phyloP scores from a whole-genome alignment of 257 asterid species.

The Solanum microdontum region DNA sequence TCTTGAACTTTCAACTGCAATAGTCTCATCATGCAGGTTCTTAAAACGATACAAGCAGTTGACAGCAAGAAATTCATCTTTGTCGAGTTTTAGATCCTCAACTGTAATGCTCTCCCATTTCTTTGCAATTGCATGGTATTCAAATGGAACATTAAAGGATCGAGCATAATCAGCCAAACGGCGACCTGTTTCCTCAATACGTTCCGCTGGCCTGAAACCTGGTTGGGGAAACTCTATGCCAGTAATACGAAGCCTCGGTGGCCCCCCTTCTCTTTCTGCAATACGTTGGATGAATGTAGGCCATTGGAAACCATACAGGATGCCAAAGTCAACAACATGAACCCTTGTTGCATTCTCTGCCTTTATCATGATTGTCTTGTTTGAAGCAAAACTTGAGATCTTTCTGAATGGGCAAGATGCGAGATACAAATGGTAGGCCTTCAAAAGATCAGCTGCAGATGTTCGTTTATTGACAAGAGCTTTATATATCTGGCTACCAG shows the following conservation, averaged over 20 bases:
- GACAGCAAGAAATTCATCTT: slow-evolving; percentile 50
- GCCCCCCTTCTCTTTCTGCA: slow-evolving; percentile 42
- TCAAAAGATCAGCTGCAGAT: slow-evolving; percentile 37
- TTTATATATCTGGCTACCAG: slow-evolving; percentile 41
- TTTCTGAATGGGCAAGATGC: slow-evolving; percentile 45
- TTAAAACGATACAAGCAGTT: slow-evolving; percentile 37
- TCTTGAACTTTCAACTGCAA: slow-evolving; percentile 39
- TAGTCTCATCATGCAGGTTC: slow-evolving; percentile 61
- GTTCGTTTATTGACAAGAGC: slow-evolving; percentile 26
- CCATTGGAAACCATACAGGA: slow-evolving; percentile 63
- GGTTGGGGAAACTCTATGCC: slow-evolving; percentile 71
- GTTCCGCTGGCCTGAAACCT: slow-evolving; percentile 61
- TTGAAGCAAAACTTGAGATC: slow-evolving; percentile 28
- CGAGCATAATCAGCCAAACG: slow-evolving; percentile 46
- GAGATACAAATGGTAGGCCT: slow-evolving; percentile 48
- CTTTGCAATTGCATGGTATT: slow-evolving; percentile 53
- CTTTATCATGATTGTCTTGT: slow-evolving; percentile 27
- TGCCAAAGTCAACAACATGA: slow-evolving; percentile 61
- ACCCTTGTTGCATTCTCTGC: slow-evolving; percentile 19
- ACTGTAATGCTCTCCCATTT: slow-evolving; percentile 53
- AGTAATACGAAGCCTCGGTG: slow-evolving; percentile 54
- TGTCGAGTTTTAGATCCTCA: slow-evolving; percentile 51
- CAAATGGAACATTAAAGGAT: slow-evolving; percentile 45
- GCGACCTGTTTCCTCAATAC: slow-evolving; percentile 51
- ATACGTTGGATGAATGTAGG: slow-evolving; percentile 42